Percentiles rank a stretch among this genome's conserved stretches.
Evolutionary conservation across 2,329 filamentous ascomycete species (phyloP).

Genomic region (Taxawa tesnikishii): DNA sequence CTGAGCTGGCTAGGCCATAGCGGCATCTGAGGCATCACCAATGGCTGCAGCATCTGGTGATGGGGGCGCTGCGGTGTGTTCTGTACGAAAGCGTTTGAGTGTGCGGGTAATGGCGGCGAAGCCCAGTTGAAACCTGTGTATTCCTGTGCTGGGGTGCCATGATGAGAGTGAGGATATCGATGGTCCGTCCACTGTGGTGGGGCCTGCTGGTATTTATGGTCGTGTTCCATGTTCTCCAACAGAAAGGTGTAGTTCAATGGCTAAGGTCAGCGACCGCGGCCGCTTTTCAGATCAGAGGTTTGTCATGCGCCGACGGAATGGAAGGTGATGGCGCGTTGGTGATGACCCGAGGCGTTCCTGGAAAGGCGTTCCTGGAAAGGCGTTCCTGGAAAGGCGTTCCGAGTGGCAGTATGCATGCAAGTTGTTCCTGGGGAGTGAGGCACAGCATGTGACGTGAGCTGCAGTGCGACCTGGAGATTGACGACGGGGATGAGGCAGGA

Average conservation of each 20-base stretch:
- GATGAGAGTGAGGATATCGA: conserved; percentile 43
- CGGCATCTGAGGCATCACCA: conserved; percentile 53
- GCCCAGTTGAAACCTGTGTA: conserved; percentile 54
- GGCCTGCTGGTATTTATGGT: conserved; percentile 26
- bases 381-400: not conserved
- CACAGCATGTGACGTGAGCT: conserved; percentile 5
- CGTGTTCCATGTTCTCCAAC: conserved; percentile 12
- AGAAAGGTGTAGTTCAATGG: not conserved
- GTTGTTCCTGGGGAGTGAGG: conserved; percentile 5
- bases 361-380: not conserved
- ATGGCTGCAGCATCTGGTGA: conserved; percentile 49
- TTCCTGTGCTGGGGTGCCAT: conserved; percentile 58
- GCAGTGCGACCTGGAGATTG: conserved; percentile 3
- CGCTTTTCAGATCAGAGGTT: not conserved
- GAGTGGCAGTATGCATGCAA: conserved; percentile 4
- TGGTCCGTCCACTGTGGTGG: conserved; percentile 33
- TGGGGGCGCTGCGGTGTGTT: conserved; percentile 42
- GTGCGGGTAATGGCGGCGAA: conserved; percentile 48
- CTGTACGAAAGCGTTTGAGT: conserved; percentile 37
- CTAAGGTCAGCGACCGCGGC: not conserved
- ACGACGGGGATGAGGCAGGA: conserved; percentile 1
- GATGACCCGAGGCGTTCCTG: conserved; percentile 1
- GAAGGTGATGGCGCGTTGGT: too few relatives aligned
- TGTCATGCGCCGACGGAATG: not conserved
- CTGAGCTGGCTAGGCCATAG: conserved; percentile 76